Evolutionary conservation across 257 asterid species (phyloP).

Genomic region (Sherardia arvensis): DNA sequence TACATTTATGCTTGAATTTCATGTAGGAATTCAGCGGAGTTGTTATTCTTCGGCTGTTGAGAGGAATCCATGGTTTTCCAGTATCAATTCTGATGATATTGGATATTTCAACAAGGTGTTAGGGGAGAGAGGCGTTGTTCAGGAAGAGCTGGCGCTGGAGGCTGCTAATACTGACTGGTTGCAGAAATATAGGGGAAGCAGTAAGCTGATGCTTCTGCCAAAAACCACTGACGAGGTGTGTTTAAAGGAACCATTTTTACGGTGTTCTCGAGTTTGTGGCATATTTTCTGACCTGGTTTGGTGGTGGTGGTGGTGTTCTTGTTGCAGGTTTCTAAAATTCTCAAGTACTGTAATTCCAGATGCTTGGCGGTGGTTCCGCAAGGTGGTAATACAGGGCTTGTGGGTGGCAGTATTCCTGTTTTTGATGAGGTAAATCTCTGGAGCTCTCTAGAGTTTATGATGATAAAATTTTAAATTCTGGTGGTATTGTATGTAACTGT

Average conservation of each 20-base stretch:
- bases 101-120: conserved; percentile 59
- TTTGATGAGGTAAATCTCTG: conserved; percentile 68
- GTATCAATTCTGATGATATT: conserved; percentile 55
- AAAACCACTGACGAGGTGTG: conserved; percentile 61
- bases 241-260: not conserved
- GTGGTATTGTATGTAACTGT: not conserved
- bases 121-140: conserved; percentile 80
- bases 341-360: conserved; percentile 75
- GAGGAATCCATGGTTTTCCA: conserved; percentile 53
- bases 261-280: not conserved
- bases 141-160: conserved; percentile 65
- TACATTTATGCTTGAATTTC: not conserved
- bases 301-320: not conserved
- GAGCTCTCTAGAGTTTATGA: not conserved
- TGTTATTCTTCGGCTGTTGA: conserved; percentile 40
- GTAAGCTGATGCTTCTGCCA: conserved; percentile 86
- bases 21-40: conserved; percentile 27
- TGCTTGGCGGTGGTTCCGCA: conserved; percentile 95
- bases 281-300: not conserved
- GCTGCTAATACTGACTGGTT: conserved; percentile 92
- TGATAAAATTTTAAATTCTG: too few species aligned
- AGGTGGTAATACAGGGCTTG: conserved; percentile 99
- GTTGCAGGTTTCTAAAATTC: conserved; percentile 82
- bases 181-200: conserved; percentile 76
- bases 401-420: conserved; percentile 97